A percentile compares a stretch with the other conserved stretches of the same genome.
Conservation (phyloP, 805 yeast species). For the Teunomyces stri region DNA sequence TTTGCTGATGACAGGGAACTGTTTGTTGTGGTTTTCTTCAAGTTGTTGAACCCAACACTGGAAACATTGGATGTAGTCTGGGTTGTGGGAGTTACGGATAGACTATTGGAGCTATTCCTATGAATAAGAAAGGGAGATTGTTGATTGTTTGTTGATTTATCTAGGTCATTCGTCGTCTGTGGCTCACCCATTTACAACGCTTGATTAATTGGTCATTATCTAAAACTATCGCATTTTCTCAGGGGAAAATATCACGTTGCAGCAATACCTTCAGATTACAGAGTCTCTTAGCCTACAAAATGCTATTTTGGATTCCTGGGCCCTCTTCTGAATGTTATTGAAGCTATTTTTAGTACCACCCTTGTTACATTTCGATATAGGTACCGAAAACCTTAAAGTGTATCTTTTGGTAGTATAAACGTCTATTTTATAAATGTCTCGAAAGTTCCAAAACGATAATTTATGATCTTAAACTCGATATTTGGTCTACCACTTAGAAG, state of each 20-base stretch:
- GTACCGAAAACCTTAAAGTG: not conserved
- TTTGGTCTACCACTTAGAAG: not conserved
- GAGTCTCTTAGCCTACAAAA: too few species aligned
- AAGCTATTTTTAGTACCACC: too few species aligned
- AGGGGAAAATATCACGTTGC: not conserved
- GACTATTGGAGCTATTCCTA: slow-evolving; percentile 10
- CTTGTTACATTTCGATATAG: not conserved
- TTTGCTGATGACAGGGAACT: slow-evolving; percentile 21
- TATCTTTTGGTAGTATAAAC: not conserved
- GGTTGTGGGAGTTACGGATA: slow-evolving; percentile 8
- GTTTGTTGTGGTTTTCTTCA: slow-evolving; percentile 30
- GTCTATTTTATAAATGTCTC: not conserved
- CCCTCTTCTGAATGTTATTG: too few species aligned
- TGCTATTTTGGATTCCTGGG: too few species aligned
- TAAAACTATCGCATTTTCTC: not conserved
- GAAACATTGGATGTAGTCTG: slow-evolving; percentile 10
- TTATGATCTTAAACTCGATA: not conserved
- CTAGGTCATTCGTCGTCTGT: not conserved
- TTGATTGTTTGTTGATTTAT: not conserved
- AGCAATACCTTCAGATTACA: too few species aligned
- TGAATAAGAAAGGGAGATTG: slow-evolving; percentile 8
- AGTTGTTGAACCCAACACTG: slow-evolving; percentile 25
- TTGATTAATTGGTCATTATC: not conserved
- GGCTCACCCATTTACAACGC: not conserved
- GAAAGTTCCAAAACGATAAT: not conserved